Base-by-base conservation (phyloP, 2,329 filamentous ascomycete genomes). In the Allantophomopsis cytisporea region DNA sequence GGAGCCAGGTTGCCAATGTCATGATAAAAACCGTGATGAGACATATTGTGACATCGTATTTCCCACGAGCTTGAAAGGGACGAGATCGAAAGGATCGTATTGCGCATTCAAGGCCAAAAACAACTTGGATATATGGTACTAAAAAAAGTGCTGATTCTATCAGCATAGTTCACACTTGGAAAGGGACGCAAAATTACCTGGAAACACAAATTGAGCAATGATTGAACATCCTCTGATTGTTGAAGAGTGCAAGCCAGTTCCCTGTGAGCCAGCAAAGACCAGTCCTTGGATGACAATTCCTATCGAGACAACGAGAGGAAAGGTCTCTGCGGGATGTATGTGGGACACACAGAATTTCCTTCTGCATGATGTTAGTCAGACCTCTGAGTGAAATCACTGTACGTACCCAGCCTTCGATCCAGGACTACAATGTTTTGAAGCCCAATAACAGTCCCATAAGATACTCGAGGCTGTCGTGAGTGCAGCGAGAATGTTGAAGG, bases 41-140 rank as follows among this genome's bases (percentile, higher is more conserved):
- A 53, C 76, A 82, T 21, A 75, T 66, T 2, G 64, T 58, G 18
- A 76, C 66, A 30, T 68, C 71, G 68, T 75, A 82, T 53, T 68
- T 76, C 20, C 69, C 64, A 41, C 73, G 67, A 1, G 68, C 61
- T 4, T 69, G 65, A 46, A 83, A 82, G 2, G 75, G 68, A 35
- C 63, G 63, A 35, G 58, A 61, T 46, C 61, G 65, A 18, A 79
- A 54, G 10, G 72, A 69, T 47, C 79, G 65, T 13, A 73, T 49
- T 0, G 72, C 63, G 28, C 71, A 66, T 54, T 84, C 80, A 42
- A 79, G 45, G 12, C 72, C 74, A 47, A 83, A 82, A 13, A 80
- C 64, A 15, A 82, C 51, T 47, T 82, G 78, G 23, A 77, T 68
- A 45, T 70, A 80, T 18, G 78, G 78, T 7, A 76, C 68, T 39